Base-by-base conservation (phyloP, 192 early-diverging fungal species). In the Coemansia sp. region DNA sequence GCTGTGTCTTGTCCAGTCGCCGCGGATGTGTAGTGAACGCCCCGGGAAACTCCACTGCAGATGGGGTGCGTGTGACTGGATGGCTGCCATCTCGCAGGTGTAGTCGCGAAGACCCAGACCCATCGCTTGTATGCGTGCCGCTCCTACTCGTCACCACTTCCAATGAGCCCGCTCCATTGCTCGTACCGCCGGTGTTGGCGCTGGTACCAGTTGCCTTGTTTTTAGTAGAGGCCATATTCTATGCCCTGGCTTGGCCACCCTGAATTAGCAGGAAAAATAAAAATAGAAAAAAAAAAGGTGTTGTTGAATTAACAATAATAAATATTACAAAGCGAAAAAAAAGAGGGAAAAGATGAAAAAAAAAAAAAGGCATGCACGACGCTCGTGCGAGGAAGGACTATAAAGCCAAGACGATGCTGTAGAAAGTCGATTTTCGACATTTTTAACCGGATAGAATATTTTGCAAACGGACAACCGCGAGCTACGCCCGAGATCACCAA, bases 21-120 rank as follows among this genome's bases (percentile, higher is more conserved):
- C 46, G 64, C 4, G 80, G 80, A 11, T 67, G 62, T 23, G 72
- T 77, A 21, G 61, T 76, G 59, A 82, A 82, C 10, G 80, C 80
- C 19, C 80, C 80, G 2, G 80, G 80, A 35, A 77, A 77, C 40
- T 82, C 74, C 2, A 82, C 68, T 0, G 58, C 62, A 19, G 80
- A 81, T 3, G 73, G 78, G 1, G 74, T 81, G 49, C 78, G 66
- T 39, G 70, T 57, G 4, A 63, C 64, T 2, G 63, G 50, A 14
- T 14, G 9, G 52, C 52, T 53, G 28, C 58, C 30, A 14, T 60
- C 30, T 14, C 19, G 58, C 23, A 30, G 52, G 52, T 53, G 52
- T 53, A 53, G 52, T 53, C 52, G 23, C 2, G 52, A 53, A n/a
- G 52, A 26, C 52, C 23, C 52, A 26, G 52, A 53, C 52, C 52